A percentile compares a stretch with the other conserved stretches of the same genome.
Conservation (phyloP, 2,329 filamentous ascomycete species). For the Rhinocladiella similis region DNA sequence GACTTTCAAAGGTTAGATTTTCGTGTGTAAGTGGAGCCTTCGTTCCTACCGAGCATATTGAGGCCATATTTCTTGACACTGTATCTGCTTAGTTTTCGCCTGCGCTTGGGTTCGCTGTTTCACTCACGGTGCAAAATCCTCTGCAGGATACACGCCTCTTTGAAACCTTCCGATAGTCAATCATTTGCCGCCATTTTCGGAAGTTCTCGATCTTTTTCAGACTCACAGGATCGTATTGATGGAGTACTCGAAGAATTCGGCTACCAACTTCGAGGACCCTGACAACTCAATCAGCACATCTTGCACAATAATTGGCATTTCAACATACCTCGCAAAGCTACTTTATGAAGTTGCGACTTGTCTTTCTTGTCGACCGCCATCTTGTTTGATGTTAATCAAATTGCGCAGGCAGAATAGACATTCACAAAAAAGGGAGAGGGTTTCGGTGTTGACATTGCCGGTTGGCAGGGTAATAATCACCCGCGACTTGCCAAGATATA, state of each 20-base stretch:
- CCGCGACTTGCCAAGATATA: neutral
- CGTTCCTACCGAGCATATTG: constrained; percentile 79
- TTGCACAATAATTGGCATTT: neutral
- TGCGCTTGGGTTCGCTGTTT: neutral
- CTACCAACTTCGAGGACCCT: constrained; percentile 80
- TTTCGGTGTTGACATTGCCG: constrained; percentile 12
- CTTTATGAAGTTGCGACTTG: constrained; percentile 91
- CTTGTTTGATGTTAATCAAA: constrained; percentile 9
- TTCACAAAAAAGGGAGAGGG: neutral
- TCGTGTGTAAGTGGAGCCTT: neutral
- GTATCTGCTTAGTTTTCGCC: constrained; percentile 12
- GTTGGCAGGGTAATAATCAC: constrained; percentile 16
- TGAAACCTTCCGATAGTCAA: constrained; percentile 66
- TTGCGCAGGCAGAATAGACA: neutral
- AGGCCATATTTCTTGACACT: constrained; percentile 98
- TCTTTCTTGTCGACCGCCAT: constrained; percentile 48
- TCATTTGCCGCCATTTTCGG: neutral
- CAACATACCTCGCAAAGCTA: constrained; percentile 63
- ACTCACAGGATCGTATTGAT: constrained; percentile 92
- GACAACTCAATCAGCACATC: constrained; percentile 11
- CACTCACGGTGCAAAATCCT: constrained; percentile 88
- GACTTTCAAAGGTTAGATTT: constrained; percentile 50
- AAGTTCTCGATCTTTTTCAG: neutral
- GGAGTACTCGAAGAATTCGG: constrained; percentile 98
- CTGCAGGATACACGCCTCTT: constrained; percentile 78